Base-by-base conservation (phyloP, 495 filamentous ascomycete species). In the Hypomontagnella submonticulosa region DNA sequence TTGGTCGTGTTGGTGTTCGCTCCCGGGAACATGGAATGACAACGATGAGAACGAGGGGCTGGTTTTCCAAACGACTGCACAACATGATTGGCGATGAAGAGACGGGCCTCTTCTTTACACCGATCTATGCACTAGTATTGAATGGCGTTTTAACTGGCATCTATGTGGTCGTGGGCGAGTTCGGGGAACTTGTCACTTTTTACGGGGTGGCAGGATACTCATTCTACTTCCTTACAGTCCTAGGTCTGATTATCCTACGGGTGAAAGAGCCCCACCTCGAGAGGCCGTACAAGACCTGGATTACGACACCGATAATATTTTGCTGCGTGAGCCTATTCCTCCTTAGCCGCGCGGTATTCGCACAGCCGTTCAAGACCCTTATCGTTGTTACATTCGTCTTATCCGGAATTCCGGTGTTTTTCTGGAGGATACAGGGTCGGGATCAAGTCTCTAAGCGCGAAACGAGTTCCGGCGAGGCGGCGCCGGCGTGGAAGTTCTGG, bases 271-370 rank as follows among this genome's bases (percentile, higher is more conserved):
- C 96, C 6, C 78, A 87, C 57, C 81, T 98, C 18, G 92, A 97
- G 74, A 77, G 95, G 18, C 92, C 95, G 1, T 99, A 98, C 76
- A 87, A 84, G 73, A 95, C 92, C 12, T 99, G 96, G 96, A 96
- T 99, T 59, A 89, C 89, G 1, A 98, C 94, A 34, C 95, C 95
- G 2, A 95, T 99, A 43, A 92, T 97, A 48, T 99, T 99, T 74
- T 99, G 95, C 84, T 99, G 95, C 69, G 95, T 99, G 11, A 96
- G 91, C 72, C 73, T 99, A 62, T 99, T 99, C 73, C 75, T 99
- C 66, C 82, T 99, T 20, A 92, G 87, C 63, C 84, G 95, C 49
- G 92, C 92, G 0, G 83, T 98, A 16, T 93, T 98, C 71, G 86
- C 92, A 7, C 87, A 93, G 72, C 95, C 95, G n/a, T 56, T 93